Evolutionary conservation across 805 yeast species (phyloP).

Genomic region (Lipomyces orientalis): DNA sequence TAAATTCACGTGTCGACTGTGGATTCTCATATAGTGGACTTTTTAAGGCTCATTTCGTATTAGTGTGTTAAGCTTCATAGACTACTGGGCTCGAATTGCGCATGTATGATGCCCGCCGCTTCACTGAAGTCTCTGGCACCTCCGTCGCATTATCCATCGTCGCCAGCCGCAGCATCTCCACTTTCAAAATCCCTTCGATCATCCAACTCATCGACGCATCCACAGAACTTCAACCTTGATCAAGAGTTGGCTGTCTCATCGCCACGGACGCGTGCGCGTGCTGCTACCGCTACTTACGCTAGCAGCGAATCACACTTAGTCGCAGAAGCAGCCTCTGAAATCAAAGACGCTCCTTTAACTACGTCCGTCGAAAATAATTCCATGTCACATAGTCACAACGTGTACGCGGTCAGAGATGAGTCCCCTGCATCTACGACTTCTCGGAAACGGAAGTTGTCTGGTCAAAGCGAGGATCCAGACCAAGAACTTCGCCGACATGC

Average conservation of each 20-base stretch:
- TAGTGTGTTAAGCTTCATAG: background rate
- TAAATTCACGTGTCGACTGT: constrained; percentile 2
- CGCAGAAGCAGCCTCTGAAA: background rate
- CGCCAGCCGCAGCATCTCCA: background rate
- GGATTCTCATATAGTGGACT: background rate
- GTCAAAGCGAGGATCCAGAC: constrained; percentile 36
- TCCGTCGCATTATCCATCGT: background rate
- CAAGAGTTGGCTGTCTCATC: background rate
- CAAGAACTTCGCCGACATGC: constrained; percentile 38
- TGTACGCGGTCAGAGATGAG: background rate
- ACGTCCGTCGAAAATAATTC: background rate
- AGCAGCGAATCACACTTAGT: background rate
- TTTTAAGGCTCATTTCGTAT: background rate
- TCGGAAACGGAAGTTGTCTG: constrained; percentile 16
- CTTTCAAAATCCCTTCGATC: background rate
- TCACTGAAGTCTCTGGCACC: background rate
- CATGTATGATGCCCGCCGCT: background rate
- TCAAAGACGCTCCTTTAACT: constrained; percentile 6
- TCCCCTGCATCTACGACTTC: constrained; percentile 1
- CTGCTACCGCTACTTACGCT: background rate
- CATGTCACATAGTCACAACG: background rate
- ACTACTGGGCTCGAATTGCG: background rate
- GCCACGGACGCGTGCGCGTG: background rate
- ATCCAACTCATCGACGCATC: background rate
- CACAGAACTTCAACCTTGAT: background rate